Base-by-base conservation (phyloP, 75 land plant species). In the Ceratopteris richardii region DNA sequence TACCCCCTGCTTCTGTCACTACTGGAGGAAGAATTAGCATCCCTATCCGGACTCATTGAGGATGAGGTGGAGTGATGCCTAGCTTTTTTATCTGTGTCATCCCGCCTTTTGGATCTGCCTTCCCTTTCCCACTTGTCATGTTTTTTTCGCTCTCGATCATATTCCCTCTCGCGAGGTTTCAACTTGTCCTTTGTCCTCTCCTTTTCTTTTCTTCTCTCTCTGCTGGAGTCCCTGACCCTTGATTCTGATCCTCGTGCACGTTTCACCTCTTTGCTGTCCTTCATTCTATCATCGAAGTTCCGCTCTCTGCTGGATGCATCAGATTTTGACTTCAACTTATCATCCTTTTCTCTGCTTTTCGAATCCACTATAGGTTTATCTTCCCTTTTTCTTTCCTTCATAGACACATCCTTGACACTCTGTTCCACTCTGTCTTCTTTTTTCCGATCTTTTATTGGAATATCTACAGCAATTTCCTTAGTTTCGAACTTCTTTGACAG, bases 1-100 rank as follows among this genome's bases (percentile, higher is more conserved):
- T 46, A 46, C 50, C 50, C 50, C 17, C 50, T 46, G 50, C 50
- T 46, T 21, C 50, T 46, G 50, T 46, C 50, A 14, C 50, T 46
- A 17, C 14, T 46, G 18, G 50, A 46, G 12, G 50, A 46, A 14
- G 50, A 46, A 17, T 17, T 46, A 3, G 12, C 50, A 5, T 21
- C 22, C 22, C 50, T 21, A 14, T 5, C 18, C n/a, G n/a, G n/a
- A n/a, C n/a, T n/a, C n/a, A n/a, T n/a, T 46, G 50, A 46, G 18
- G 50, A 46, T 46, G 50, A 46, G 22, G 22, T 46, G 3, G 18
- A 46, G 12, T 14, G 50, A n/a, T 33, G 37, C 37, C 37, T 33
- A 33, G 22, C 50, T 14, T 46, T 46, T 21, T 46, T 46, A 4
- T 46, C 22, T 3, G 22, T 14, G 2, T 2, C 50, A 6, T 46